A percentile compares a stretch with the other conserved stretches of the same genome.
These are phyloP conservation scores for Trichoderma sp. DNA, from an alignment of 2,329 filamentous ascomycete genomes.

Conservation along the genomic window DNA sequence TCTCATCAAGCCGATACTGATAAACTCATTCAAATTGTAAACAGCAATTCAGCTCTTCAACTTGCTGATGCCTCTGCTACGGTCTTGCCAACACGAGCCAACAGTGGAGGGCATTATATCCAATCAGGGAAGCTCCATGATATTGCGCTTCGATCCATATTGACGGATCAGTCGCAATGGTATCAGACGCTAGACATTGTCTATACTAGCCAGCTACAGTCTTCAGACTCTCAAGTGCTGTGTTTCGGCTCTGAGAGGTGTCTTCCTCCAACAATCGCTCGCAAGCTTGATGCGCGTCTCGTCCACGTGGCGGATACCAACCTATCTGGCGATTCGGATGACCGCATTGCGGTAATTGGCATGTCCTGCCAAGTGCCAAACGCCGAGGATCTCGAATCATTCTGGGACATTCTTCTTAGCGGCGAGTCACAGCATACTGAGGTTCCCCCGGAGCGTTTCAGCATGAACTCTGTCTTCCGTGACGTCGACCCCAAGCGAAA, in stretches of 20 bases:
- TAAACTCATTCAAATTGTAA: background rate
- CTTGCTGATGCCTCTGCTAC: background rate
- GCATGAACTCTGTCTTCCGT: background rate
- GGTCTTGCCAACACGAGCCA: background rate
- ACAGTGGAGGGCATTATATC: background rate
- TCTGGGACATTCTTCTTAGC: conserved; percentile 34
- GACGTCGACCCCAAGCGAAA: background rate
- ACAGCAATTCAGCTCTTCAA: background rate
- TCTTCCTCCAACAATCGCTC: conserved; percentile 36
- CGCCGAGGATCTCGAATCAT: conserved; percentile 35
- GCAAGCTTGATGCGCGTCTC: background rate
- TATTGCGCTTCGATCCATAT: background rate
- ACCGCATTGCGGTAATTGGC: conserved; percentile 41
- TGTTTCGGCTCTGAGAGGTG: conserved; percentile 41
- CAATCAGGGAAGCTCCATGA: background rate
- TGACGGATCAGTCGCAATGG: background rate
- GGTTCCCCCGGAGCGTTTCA: background rate
- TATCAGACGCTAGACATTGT: background rate
- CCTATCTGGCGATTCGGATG: too few species aligned
- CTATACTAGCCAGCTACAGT: conserved; percentile 23
- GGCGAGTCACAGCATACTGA: conserved; percentile 23
- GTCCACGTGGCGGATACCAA: background rate
- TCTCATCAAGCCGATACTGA: background rate
- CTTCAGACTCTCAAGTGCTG: conserved; percentile 35
- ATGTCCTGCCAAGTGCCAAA: conserved; percentile 42